Evolutionary conservation across 495 filamentous ascomycete species (phyloP), one percentile per base, ranked within the genome.

Genomic region (Hypoxylon trugodes): DNA sequence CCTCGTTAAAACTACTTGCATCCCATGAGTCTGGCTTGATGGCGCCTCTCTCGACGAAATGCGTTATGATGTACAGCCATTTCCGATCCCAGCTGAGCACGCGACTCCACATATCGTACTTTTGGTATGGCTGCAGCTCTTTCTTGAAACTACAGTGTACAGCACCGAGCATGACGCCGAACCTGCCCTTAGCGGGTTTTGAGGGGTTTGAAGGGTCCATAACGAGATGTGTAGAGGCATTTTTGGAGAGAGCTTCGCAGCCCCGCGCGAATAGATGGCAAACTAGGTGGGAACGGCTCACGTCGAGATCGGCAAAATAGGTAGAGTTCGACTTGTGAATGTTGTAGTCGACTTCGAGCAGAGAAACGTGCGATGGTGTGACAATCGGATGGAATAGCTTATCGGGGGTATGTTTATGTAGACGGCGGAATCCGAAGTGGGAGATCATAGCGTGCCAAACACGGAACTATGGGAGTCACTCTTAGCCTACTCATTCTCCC

Each of bases 281-380:
- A 32, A 80, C 76, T 1, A 90, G 76, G 61, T 91, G 85, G 0
- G 84, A 85, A 10, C 91, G 87, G 36, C 82, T 80, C 36, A 91
- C 81, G 74, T 94, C 91, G 12, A 93, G 82, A 73, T 94, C 91
- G 68, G 87, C 78, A 73, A 93, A 93, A 81, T 91, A 95, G 3
- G 91, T 95, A 52, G 79, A 84, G 78, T 95, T 95, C 65, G 84
- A 88, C 70, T 95, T 95, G 82, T 95, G 91, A 32, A 90, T 57
- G 78, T 95, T 94, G 77, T 91, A 89, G 75, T 95, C 91, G 68
- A 82, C 86, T 71, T 95, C 91, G 65, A 84, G 79, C 9, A 90
- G 72, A 0, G 84, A 78, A 33, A 85, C 82, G 66, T 83, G 82
- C 13, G 82, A 81, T 12, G 77, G 72, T 12, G 85, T 86, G 54